These are phyloP conservation scores for Neurospora intermedia DNA, from an alignment of 495 filamentous ascomycete genomes.

Conservation along the genomic window DNA sequence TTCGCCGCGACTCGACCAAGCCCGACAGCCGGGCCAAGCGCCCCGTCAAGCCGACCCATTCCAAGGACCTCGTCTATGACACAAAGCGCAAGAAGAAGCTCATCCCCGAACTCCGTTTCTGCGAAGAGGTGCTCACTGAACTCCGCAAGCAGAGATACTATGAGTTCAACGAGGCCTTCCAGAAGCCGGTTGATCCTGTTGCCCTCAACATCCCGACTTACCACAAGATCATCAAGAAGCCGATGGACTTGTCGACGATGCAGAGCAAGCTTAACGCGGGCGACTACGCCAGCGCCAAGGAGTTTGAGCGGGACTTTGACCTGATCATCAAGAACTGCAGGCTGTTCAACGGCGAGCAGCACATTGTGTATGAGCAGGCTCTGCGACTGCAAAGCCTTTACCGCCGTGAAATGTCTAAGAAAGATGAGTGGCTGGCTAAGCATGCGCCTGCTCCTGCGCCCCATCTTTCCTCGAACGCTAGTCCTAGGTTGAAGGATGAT, in stretches of 20 bases:
- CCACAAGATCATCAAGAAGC: constrained; percentile 85
- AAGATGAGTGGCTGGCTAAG: constrained; percentile 63
- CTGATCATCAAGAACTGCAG: constrained; percentile 84
- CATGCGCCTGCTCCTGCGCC: constrained; percentile 52
- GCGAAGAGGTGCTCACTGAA: constrained; percentile 70
- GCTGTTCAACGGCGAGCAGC: constrained; percentile 77
- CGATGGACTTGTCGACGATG: constrained; percentile 86
- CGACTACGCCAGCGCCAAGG: constrained; percentile 72
- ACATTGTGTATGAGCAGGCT: constrained; percentile 60
- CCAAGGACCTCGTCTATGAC: constrained; percentile 76
- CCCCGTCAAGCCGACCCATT: constrained; percentile 82
- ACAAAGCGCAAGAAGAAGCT: constrained; percentile 86
- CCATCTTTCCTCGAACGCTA: constrained; percentile 5
- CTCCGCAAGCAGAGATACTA: constrained; percentile 64
- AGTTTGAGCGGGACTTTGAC: constrained; percentile 73
- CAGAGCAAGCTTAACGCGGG: constrained; percentile 62
- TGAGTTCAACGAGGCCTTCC: constrained; percentile 56
- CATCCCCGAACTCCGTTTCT: constrained; percentile 80
- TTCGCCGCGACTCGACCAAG: constrained; percentile 76
- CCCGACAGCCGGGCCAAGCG: constrained; percentile 75
- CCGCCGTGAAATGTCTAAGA: constrained; percentile 59
- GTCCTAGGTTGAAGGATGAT: constrained; percentile 43
- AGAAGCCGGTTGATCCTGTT: constrained; percentile 80
- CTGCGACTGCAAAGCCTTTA: constrained; percentile 62
- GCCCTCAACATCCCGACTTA: constrained; percentile 90